phyloP scores from a whole-genome alignment of 1,284 basidiomycete genomes.

The Naganishia sp. region DNA sequence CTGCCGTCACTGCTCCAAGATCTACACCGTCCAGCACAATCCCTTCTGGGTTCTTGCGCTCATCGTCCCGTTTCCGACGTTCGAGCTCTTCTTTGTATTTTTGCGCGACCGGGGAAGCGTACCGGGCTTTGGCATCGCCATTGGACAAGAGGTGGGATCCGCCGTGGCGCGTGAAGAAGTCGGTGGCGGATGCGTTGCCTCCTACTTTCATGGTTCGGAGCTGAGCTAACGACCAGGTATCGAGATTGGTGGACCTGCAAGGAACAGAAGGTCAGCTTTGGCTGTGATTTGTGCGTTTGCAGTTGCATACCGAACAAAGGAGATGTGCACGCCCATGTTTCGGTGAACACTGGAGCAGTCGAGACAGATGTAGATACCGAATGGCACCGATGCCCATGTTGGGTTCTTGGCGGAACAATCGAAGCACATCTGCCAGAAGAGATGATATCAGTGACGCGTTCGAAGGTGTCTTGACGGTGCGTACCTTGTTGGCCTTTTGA shows the following conservation, averaged over 20 bases:
- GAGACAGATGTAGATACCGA: conserved; percentile 95
- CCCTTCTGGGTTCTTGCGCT: conserved; percentile 67
- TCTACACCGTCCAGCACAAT: conserved; percentile 75
- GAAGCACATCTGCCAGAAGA: conserved; percentile 76
- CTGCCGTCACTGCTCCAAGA: conserved; percentile 33
- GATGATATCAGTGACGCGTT: conserved; percentile 3
- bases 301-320: conserved; percentile 80
- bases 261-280: conserved; percentile 3
- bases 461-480: conserved; percentile 35
- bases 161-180: conserved; percentile 88
- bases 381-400: conserved; percentile 96
- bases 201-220: conserved; percentile 95
- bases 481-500: conserved; percentile 87
- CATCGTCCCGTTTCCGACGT: conserved; percentile 78
- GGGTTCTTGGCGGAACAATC: conserved; percentile 96
- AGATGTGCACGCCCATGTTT: conserved; percentile 98
- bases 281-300: background rate
- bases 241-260: conserved; percentile 90
- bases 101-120: conserved; percentile 77
- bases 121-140: conserved; percentile 83
- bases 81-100: conserved; percentile 92
- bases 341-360: conserved; percentile 95
- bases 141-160: conserved; percentile 70
- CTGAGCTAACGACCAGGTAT: conserved; percentile 89
- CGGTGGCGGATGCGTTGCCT: conserved; percentile 83